Conservation (phyloP, 495 filamentous ascomycete species). For the Ramalina peruviana region DNA sequence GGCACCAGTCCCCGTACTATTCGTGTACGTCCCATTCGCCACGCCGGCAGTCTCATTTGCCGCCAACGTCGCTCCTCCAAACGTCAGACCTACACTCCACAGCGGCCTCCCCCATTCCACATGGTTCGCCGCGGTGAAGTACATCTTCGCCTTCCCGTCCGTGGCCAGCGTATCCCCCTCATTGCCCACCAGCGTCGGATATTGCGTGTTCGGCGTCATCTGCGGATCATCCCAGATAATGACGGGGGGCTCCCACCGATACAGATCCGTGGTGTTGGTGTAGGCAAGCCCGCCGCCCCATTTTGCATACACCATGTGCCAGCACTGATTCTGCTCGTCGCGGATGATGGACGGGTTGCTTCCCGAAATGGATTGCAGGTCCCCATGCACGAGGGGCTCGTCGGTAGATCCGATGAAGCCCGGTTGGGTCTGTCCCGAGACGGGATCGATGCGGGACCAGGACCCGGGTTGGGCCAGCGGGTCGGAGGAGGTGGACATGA, state of each 20-base stretch:
- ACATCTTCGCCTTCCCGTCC: not conserved
- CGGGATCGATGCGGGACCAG: not conserved
- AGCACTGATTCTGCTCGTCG: not conserved
- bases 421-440: not conserved
- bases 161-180: not conserved
- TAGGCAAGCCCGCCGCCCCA: not conserved
- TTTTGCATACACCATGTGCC: conserved; percentile 1
- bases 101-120: not conserved
- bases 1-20: no score
- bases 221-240: not conserved
- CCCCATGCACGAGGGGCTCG: not conserved
- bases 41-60: no score
- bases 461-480: no score
- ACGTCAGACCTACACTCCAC: not conserved
- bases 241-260: not conserved
- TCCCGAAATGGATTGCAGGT: not conserved
- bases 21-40: no score
- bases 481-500: no score
- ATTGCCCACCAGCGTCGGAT: not conserved
- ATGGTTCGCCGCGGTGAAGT: not conserved
- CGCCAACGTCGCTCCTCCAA: not conserved
- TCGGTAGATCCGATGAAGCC: not conserved
- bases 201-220: not conserved
- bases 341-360: not conserved
- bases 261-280: not conserved